phyloP scores from a whole-genome alignment of 495 filamentous ascomycete genomes.

The Penicillium canariense region DNA sequence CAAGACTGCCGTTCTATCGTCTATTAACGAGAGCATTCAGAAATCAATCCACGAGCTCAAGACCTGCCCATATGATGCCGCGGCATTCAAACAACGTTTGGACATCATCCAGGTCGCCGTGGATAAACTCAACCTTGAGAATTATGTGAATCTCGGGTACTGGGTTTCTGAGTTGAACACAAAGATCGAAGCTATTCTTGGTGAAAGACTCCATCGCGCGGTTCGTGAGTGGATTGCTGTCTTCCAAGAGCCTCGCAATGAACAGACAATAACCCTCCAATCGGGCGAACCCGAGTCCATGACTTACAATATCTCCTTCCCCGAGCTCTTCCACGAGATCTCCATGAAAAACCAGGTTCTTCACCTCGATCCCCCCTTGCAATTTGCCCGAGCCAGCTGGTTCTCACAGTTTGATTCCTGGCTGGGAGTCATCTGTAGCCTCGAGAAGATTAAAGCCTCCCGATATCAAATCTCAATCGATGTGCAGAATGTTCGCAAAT shows the following conservation, averaged over 20 bases:
- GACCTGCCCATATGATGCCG: constrained; percentile 74
- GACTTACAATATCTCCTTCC: constrained; percentile 56
- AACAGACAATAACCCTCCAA: constrained; percentile 33
- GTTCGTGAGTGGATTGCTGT: constrained; percentile 79
- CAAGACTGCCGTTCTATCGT: constrained; percentile 74
- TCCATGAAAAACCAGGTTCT: constrained; percentile 96
- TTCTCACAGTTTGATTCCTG: constrained; percentile 87
- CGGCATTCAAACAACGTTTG: constrained; percentile 74
- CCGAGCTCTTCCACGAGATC: constrained; percentile 75
- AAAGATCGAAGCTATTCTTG: constrained; percentile 74
- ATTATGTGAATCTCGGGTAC: constrained; percentile 82
- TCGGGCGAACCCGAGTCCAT: constrained; percentile 43
- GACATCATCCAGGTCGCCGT: constrained; percentile 83
- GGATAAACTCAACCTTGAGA: constrained; percentile 92
- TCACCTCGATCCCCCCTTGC: constrained; percentile 87
- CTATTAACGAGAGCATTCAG: constrained; percentile 79
- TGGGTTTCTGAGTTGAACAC: constrained; percentile 88
- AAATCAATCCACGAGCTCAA: constrained; percentile 80
- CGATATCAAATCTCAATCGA: constrained; percentile 86
- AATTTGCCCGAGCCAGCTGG: constrained; percentile 92
- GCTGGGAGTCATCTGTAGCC: constrained; percentile 87
- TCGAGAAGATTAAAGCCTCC: constrained; percentile 89
- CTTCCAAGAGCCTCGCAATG: constrained; percentile 62
- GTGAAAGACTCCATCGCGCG: constrained; percentile 73
- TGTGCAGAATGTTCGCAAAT: constrained; percentile 54